Percentiles rank a stretch among this genome's conserved stretches.
Conservation (phyloP, 1,284 basidiomycete genomes). For the Microbotryum silenes-acaulis region DNA sequence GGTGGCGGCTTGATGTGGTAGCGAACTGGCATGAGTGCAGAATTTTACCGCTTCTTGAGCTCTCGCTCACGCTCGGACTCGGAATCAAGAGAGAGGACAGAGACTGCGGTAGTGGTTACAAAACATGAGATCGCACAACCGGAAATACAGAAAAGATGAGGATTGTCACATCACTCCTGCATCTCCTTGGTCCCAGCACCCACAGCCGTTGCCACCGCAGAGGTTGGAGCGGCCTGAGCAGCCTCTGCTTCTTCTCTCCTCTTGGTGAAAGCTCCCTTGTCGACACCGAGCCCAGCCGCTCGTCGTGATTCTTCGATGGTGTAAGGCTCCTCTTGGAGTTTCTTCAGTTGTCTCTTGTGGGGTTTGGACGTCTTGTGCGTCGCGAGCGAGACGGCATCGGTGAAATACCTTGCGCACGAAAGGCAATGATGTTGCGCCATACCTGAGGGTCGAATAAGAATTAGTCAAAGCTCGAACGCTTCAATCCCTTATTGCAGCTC, state of each 20-base stretch:
- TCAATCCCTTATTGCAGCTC: neutral
- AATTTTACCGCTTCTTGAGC: no score
- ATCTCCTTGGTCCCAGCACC: no score
- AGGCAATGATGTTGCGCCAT: constrained; percentile 27
- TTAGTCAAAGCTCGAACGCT: no score
- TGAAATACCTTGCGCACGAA: constrained; percentile 30
- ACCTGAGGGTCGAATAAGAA: constrained; percentile 3
- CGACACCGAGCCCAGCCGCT: constrained; percentile 24
- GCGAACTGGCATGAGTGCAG: no score
- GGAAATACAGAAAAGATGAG: no score
- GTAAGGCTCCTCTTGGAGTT: constrained; percentile 30
- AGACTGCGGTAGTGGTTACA: no score
- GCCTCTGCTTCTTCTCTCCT: constrained; percentile 16
- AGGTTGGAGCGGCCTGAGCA: no score
- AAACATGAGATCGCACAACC: no score
- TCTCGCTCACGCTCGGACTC: no score
- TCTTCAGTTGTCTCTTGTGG: constrained; percentile 29
- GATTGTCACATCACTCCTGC: no score
- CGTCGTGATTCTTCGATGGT: constrained; percentile 24
- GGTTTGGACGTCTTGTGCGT: constrained; percentile 26
- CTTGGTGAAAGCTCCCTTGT: constrained; percentile 25
- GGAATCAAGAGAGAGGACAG: no score
- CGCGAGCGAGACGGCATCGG: constrained; percentile 20
- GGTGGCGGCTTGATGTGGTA: neutral
- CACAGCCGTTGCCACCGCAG: no score